Evolutionary conservation across 331 rosid genomes (phyloP).

Genomic region (Telfairia occidentalis): DNA sequence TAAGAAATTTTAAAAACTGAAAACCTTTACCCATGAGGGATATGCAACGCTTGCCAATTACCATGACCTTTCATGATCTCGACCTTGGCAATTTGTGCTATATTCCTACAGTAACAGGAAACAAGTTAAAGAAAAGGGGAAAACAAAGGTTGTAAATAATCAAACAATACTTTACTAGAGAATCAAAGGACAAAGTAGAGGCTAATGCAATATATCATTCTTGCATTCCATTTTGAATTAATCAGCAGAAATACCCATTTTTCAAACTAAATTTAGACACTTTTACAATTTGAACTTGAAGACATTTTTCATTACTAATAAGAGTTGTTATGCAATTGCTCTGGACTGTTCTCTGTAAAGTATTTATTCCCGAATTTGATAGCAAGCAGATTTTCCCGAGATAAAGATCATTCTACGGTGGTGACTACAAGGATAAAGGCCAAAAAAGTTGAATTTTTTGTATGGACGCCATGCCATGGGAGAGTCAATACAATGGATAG

Average conservation of each 20-base stretch:
- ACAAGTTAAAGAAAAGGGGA: constrained; percentile 1
- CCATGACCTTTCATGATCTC: constrained; percentile 45
- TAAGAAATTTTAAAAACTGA: neutral
- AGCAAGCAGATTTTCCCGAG: neutral
- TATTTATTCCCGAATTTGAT: neutral
- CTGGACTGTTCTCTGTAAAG: neutral
- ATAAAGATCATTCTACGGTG: neutral
- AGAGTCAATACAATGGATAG: neutral
- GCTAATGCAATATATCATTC: neutral
- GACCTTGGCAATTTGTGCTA: constrained; percentile 71
- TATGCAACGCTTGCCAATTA: constrained; percentile 52
- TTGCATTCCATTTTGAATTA: neutral
- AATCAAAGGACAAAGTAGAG: neutral
- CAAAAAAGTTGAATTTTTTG: neutral
- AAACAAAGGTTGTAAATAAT: constrained; percentile 7
- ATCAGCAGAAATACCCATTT: neutral
- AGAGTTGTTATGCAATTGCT: neutral
- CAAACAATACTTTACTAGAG: neutral
- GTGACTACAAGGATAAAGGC: neutral
- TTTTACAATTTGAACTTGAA: neutral
- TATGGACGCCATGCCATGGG: neutral
- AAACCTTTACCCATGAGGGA: constrained; percentile 50
- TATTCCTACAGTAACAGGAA: constrained; percentile 41
- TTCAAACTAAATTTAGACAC: neutral
- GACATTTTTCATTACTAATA: neutral